phyloP scores from a whole-genome alignment of 176 grass and related monocot genomes.

The Oropetium thomaeum region DNA sequence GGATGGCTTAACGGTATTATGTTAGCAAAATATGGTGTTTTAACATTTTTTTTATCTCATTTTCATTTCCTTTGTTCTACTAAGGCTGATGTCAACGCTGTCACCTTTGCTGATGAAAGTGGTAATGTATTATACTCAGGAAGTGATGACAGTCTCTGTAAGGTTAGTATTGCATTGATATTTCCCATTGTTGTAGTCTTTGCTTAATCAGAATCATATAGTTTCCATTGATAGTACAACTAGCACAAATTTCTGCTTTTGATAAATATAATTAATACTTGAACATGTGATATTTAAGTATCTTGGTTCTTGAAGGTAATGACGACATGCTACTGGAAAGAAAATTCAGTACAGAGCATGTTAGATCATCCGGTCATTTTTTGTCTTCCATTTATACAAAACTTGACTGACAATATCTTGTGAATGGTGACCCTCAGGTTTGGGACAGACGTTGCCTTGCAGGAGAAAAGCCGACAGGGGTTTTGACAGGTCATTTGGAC shows the following conservation, averaged over 20 bases:
- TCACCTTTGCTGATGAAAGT: conserved; percentile 86
- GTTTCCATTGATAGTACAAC: conserved; percentile 5
- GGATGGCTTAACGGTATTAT: neutral
- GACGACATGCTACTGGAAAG: neutral
- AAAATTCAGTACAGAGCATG: neutral
- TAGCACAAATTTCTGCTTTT: neutral
- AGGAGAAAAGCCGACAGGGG: conserved; percentile 61
- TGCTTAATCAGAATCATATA: conserved; percentile 9
- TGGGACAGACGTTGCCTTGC: conserved; percentile 81
- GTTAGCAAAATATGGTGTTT: neutral
- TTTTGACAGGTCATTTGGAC: conserved; percentile 80
- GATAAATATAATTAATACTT: conserved; percentile 19
- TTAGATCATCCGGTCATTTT: neutral
- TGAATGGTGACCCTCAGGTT: conserved; percentile 46
- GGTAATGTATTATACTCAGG: conserved; percentile 90
- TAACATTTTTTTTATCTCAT: conserved; percentile 1
- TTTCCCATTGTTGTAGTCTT: conserved; percentile 6
- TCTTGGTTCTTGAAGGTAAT: conserved; percentile 20
- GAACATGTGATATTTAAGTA: conserved; percentile 1
- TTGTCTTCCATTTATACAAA: neutral
- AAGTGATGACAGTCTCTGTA: conserved; percentile 87
- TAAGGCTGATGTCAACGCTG: conserved; percentile 82
- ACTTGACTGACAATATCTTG: conserved; percentile 17
- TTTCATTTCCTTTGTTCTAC: conserved; percentile 22
- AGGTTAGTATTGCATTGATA: conserved; percentile 43